A percentile compares a stretch with the other conserved stretches of the same genome.
These are phyloP conservation scores for Trichoderma sp. DNA, from an alignment of 2,329 filamentous ascomycete genomes.

Conservation along the genomic window DNA sequence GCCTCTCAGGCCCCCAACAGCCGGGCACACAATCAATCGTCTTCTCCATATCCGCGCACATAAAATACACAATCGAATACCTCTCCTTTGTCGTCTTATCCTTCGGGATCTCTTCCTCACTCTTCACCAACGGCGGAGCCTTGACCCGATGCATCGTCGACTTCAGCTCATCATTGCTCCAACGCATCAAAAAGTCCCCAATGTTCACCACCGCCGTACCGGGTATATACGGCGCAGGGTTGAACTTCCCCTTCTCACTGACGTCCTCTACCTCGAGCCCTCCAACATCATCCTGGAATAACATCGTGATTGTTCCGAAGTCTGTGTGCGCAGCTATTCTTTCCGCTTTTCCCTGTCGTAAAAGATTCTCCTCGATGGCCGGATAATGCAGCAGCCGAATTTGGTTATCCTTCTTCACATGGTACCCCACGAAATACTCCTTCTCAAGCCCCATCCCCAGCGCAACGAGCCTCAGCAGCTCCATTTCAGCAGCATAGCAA, in stretches of 20 bases:
- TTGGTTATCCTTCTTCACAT: conserved; percentile 54
- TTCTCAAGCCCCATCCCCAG: conserved; percentile 67
- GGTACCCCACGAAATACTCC: conserved; percentile 65
- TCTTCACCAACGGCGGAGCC: conserved; percentile 33
- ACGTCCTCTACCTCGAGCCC: conserved; percentile 47
- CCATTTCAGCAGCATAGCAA: conserved; percentile 67
- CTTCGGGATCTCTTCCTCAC: conserved; percentile 24
- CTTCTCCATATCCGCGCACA: conserved; percentile 47
- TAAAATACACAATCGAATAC: conserved; percentile 61
- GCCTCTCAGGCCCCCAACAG: conserved; percentile 41
- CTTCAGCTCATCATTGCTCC: conserved; percentile 37
- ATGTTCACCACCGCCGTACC: conserved; percentile 40
- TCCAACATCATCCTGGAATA: conserved; percentile 45
- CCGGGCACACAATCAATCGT: conserved; percentile 52
- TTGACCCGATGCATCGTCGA: conserved; percentile 41
- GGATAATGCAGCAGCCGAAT: conserved; percentile 56
- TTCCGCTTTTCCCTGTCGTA: conserved; percentile 26
- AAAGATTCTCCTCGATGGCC: conserved; percentile 29
- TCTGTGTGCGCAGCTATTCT: conserved; percentile 33
- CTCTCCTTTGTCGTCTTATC: conserved; percentile 45
- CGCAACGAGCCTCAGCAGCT: conserved; percentile 75
- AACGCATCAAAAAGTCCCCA: conserved; percentile 39
- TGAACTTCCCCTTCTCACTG: conserved; percentile 34
- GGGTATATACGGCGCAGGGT: conserved; percentile 30
- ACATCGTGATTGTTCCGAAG: conserved; percentile 43